Evolutionary conservation across 1,284 basidiomycete species (phyloP).

Genomic region (Cystobasidiaceae sp.): DNA sequence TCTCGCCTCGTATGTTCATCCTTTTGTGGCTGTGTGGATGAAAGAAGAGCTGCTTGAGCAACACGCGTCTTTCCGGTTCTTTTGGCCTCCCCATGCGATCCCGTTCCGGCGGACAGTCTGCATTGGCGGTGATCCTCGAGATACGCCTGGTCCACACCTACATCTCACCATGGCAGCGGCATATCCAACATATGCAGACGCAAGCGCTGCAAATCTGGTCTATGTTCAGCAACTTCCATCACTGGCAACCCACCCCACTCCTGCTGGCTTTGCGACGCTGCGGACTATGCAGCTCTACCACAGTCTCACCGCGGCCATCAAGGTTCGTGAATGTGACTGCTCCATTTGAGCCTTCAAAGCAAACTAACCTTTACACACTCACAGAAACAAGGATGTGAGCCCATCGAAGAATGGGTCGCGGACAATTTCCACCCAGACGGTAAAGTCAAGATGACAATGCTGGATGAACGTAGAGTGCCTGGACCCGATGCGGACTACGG

Average conservation of each 20-base stretch:
- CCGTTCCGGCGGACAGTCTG: too few relatives aligned
- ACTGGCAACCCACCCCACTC: neutral
- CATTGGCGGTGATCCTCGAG: too few relatives aligned
- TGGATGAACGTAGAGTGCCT: neutral
- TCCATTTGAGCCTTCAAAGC: neutral
- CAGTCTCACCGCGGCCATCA: neutral
- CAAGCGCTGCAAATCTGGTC: neutral
- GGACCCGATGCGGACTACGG: slow-evolving; percentile 2
- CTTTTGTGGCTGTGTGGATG: too few relatives aligned
- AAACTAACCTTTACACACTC: too few relatives aligned
- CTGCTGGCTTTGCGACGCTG: slow-evolving; percentile 5
- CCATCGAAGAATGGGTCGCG: neutral
- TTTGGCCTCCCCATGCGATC: too few relatives aligned
- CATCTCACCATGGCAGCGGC: too few relatives aligned
- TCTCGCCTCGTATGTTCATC: too few relatives aligned
- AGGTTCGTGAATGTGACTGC: neutral
- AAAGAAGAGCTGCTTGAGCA: too few relatives aligned
- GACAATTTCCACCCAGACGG: slow-evolving; percentile 9
- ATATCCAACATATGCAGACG: too few relatives aligned
- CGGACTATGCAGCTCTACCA: slow-evolving; percentile 5
- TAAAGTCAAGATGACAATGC: slow-evolving; percentile 8
- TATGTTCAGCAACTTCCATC: neutral
- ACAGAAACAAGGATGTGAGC: neutral
- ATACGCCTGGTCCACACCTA: too few relatives aligned
- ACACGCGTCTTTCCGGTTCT: too few relatives aligned